phyloP scores from a whole-genome alignment of 2,329 filamentous ascomycete species.

The Helminthosporium solani region DNA sequence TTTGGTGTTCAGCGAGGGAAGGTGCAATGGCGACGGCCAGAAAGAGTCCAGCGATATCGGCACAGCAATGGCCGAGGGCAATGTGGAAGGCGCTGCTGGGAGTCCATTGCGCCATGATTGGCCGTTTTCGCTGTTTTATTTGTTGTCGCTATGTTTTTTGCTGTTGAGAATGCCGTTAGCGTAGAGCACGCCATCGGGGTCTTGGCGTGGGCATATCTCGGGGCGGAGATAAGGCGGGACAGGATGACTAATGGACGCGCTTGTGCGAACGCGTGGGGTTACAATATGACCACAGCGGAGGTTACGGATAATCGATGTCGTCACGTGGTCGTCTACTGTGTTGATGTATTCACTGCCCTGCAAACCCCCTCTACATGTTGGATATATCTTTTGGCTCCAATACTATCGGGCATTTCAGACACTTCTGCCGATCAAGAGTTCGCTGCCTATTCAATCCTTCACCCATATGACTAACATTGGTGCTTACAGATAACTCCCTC shows the following conservation, averaged over 20 bases:
- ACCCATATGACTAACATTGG: too few relatives aligned
- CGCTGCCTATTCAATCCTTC: too few relatives aligned
- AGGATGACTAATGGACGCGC: not conserved
- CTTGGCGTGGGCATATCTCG: not conserved
- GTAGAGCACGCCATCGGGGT: conserved; percentile 19
- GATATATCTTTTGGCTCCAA: too few relatives aligned
- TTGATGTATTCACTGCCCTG: too few relatives aligned
- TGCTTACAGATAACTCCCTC: too few relatives aligned
- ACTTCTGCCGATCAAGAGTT: too few relatives aligned
- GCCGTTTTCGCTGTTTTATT: conserved; percentile 13
- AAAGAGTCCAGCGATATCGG: conserved; percentile 30
- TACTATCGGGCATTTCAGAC: too few relatives aligned
- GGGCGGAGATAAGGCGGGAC: not conserved
- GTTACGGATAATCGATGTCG: too few relatives aligned
- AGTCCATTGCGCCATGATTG: conserved; percentile 28
- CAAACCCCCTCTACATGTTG: too few relatives aligned
- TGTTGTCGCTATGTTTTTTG: conserved; percentile 23
- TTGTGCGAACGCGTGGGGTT: too few relatives aligned
- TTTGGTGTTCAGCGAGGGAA: conserved; percentile 18
- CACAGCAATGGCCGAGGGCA: conserved; percentile 26
- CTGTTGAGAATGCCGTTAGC: conserved; percentile 31
- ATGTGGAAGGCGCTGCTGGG: conserved; percentile 22
- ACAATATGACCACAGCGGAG: too few relatives aligned
- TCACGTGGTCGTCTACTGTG: too few relatives aligned
- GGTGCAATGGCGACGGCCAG: conserved; percentile 14